Base-by-base conservation (phyloP, 306 rosid genomes). In the Arachis stenosperma region DNA sequence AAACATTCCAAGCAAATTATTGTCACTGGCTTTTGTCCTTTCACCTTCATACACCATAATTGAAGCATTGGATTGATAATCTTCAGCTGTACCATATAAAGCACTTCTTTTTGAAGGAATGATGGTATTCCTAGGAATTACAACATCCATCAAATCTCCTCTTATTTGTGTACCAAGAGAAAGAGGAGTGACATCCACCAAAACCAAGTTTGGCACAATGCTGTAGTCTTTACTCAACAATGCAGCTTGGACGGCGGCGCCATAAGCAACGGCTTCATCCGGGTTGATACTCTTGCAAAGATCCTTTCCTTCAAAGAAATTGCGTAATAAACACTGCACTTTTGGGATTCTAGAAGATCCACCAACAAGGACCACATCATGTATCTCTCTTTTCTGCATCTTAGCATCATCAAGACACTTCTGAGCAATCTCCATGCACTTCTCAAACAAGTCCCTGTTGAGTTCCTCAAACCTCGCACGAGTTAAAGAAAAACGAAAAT, bases 221-320 rank as follows among this genome's bases (percentile, higher is more conserved):
- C 22, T 51, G 0, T 13, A 5, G 0, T 84, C 81, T 55, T 75
- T 80, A 14, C 82, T 86, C 37, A 86, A 62, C 48, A 80, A 75
- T 10, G 90, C 85, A 39, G 84, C 87, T 59, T 83, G 90, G 0
- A 83, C 84, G 0, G 90, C 84, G 9, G 90, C 87, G 29, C 90
- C 90, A 27, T 78, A 83, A 9, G 90, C 90, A n/a, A 86, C 84
- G 15, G 90, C 90, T 78, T 86, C 87, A 48, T 88, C 90, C 2
- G 88, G 92, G 60, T 88, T 88, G 7, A 86, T 82, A 10, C 79
- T 80, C 76, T 73, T 85, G 81, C 86, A 88, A 2, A 83, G 74
- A 41, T 83, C 85, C 71, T 83, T 85, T 4, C 90, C 88, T 0
- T 77, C 69, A 29, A 86, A 81, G 62, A 84, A 83, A 13, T 83